A percentile compares a stretch with the other conserved stretches of the same genome.
Conservation (phyloP, 768 basidiomycete genomes). For the Tricholoma hemisulphureum region DNA sequence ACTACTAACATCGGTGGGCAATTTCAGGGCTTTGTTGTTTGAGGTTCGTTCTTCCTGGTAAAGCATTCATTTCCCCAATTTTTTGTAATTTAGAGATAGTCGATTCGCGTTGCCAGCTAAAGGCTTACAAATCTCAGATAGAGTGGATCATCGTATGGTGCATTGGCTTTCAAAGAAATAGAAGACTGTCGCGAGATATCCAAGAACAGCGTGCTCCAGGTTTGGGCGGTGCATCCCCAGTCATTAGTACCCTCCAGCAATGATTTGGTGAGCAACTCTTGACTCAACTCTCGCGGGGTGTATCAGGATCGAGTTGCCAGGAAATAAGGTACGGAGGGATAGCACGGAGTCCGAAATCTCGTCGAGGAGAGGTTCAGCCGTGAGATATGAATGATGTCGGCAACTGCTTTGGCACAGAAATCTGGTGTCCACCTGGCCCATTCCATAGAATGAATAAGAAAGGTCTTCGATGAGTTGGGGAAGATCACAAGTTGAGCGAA, state of each 20-base stretch:
- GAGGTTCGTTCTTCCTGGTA: too few relatives aligned
- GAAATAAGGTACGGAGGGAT: constrained; percentile 26
- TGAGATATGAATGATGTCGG: constrained; percentile 7
- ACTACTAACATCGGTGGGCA: background rate
- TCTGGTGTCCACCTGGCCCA: constrained; percentile 22
- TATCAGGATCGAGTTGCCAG: constrained; percentile 18
- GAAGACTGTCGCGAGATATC: constrained; percentile 30
- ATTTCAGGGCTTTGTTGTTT: constrained; percentile 9
- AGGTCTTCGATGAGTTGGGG: constrained; percentile 30
- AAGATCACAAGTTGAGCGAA: constrained; percentile 16
- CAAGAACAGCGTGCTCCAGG: constrained; percentile 27
- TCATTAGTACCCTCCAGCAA: constrained; percentile 27
- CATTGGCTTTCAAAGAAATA: constrained; percentile 21
- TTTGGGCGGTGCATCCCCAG: constrained; percentile 31
- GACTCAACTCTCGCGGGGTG: constrained; percentile 15
- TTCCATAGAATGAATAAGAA: constrained; percentile 32
- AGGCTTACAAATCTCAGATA: constrained; percentile 1
- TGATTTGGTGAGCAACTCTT: constrained; percentile 28
- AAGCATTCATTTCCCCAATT: too few relatives aligned
- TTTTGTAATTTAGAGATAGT: too few relatives aligned
- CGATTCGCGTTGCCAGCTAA: too few relatives aligned
- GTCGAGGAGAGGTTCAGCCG: constrained; percentile 13
- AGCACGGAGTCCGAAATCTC: constrained; percentile 27
- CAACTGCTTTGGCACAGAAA: constrained; percentile 17
- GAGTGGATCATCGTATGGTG: constrained; percentile 3